A percentile compares a stretch with the other conserved stretches of the same genome.
These are phyloP conservation scores for Helianthus tuberosus DNA, from an alignment of 129 eudicot species.

Conservation along the genomic window DNA sequence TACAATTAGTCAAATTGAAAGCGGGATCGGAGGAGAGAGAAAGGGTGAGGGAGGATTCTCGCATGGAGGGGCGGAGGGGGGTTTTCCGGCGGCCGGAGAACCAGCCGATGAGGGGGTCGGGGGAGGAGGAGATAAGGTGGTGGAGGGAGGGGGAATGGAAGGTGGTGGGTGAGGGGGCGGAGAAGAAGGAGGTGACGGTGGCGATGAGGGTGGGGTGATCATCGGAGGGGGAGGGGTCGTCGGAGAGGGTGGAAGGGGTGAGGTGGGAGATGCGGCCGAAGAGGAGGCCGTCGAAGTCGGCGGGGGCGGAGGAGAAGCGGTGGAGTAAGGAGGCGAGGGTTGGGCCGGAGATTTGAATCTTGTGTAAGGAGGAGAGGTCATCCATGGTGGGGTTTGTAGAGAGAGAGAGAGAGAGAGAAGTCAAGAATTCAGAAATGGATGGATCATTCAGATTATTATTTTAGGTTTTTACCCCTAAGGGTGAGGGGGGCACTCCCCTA, in stretches of 20 bases:
- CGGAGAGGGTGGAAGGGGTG: slow-evolving; percentile 63
- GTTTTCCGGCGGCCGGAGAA: slow-evolving; percentile 84
- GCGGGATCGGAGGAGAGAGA: slow-evolving; percentile 39
- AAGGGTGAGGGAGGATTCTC: slow-evolving; percentile 47
- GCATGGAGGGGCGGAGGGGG: slow-evolving; percentile 81
- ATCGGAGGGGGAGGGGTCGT: slow-evolving; percentile 46
- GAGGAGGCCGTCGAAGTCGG: slow-evolving; percentile 83
- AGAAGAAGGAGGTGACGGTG: slow-evolving; percentile 55
- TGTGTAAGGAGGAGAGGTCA: slow-evolving; percentile 43
- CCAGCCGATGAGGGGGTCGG: slow-evolving; percentile 67
- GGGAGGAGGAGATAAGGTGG: slow-evolving; percentile 30
- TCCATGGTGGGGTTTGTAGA: slow-evolving; percentile 44
- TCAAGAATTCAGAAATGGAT: too few species aligned
- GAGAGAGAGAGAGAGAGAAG: too few species aligned
- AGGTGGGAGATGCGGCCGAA: slow-evolving; percentile 65
- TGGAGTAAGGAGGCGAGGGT: slow-evolving; percentile 84
- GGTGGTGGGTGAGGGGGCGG: slow-evolving; percentile 47
- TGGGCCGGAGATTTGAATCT: slow-evolving; percentile 86
- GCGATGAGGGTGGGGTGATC: slow-evolving; percentile 31
- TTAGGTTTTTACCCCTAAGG: too few species aligned
- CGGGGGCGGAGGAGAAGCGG: slow-evolving; percentile 69
- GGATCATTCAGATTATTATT: too few species aligned
- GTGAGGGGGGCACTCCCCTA: too few species aligned
- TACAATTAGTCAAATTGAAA: slow-evolving; percentile 14
- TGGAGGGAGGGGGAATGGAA: slow-evolving; percentile 34